These are phyloP conservation scores for Starmerella powellii DNA, from an alignment of 805 yeast species.

Conservation along the genomic window DNA sequence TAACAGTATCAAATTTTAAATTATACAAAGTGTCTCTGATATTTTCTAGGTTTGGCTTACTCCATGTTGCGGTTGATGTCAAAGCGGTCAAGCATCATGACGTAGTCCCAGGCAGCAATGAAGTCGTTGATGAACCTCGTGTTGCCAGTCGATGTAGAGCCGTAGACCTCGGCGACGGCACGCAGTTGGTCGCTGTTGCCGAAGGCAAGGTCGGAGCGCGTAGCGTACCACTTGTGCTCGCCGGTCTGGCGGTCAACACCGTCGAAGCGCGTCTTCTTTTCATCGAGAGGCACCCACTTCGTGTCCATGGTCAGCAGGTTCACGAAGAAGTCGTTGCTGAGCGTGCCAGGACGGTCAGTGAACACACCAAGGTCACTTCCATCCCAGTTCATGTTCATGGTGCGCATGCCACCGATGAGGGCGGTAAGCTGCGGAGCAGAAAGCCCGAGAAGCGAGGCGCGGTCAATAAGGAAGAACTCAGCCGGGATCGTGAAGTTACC, in stretches of 20 bases:
- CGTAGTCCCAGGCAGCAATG: slow-evolving; percentile 18
- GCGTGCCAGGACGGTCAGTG: slow-evolving; percentile 11
- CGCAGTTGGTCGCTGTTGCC: slow-evolving; percentile 18
- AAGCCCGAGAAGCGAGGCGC: slow-evolving; percentile 16
- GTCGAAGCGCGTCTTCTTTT: slow-evolving; percentile 15
- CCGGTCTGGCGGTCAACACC: slow-evolving; percentile 17
- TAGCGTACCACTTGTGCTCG: slow-evolving; percentile 15
- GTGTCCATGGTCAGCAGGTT: slow-evolving; percentile 13
- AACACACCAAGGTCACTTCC: slow-evolving; percentile 14
- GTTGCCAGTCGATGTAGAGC: slow-evolving; percentile 7
- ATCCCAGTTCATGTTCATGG: slow-evolving; percentile 18
- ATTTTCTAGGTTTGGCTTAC: too few species aligned
- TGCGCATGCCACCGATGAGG: slow-evolving; percentile 19
- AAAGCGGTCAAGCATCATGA: slow-evolving; percentile 20
- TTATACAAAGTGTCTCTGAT: too few species aligned
- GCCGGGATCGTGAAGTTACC: slow-evolving; percentile 13
- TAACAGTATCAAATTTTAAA: too few species aligned
- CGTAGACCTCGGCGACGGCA: slow-evolving; percentile 17
- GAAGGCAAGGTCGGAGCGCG: slow-evolving; percentile 15
- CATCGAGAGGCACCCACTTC: slow-evolving; percentile 16
- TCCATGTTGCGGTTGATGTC: slow-evolving; percentile 8
- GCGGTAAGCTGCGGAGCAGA: slow-evolving; percentile 18
- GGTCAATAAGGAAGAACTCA: slow-evolving; percentile 18
- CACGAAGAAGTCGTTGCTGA: slow-evolving; percentile 18
- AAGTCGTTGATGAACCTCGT: slow-evolving; percentile 15